Evolutionary conservation across 2,329 filamentous ascomycete species (phyloP).

Genomic region (Paracoccidioides lutzii): DNA sequence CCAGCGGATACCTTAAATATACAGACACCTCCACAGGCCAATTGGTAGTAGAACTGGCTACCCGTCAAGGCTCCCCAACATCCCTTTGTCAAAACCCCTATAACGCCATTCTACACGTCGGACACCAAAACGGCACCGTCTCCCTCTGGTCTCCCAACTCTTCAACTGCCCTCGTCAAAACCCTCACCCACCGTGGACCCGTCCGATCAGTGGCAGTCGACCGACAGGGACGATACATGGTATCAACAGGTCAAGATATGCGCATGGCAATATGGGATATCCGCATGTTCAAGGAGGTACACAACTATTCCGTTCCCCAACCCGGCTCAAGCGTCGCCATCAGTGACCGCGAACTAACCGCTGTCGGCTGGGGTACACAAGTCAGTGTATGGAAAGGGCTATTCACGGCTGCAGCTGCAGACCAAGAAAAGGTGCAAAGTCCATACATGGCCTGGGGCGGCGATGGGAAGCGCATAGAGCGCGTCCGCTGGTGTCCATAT

Average conservation of each 20-base stretch:
- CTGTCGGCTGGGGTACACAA: slow-evolving; percentile 82
- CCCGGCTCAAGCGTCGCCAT: slow-evolving; percentile 77
- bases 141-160: slow-evolving; percentile 94
- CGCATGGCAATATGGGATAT: slow-evolving; percentile 96
- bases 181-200: slow-evolving; percentile 78
- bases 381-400: slow-evolving; percentile 84
- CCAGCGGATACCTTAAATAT: slow-evolving; percentile 73
- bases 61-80: slow-evolving; percentile 69
- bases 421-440: slow-evolving; percentile 67
- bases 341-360: slow-evolving; percentile 75
- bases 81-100: slow-evolving; percentile 78
- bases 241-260: slow-evolving; percentile 75
- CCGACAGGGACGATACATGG: slow-evolving; percentile 88
- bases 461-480: slow-evolving; percentile 67
- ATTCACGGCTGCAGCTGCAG: slow-evolving; percentile 57
- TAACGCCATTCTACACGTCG: slow-evolving; percentile 84
- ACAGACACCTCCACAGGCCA: slow-evolving; percentile 91
- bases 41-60: slow-evolving; percentile 72
- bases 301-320: slow-evolving; percentile 71
- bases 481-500: slow-evolving; percentile 82
- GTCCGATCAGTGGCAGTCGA: slow-evolving; percentile 78
- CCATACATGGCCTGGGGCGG: slow-evolving; percentile 93
- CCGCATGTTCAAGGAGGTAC: slow-evolving; percentile 83
- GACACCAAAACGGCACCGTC: slow-evolving; percentile 89
- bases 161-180: slow-evolving; percentile 73